phyloP scores from a whole-genome alignment of 768 basidiomycete species.

The Kockovaella imperatae region DNA sequence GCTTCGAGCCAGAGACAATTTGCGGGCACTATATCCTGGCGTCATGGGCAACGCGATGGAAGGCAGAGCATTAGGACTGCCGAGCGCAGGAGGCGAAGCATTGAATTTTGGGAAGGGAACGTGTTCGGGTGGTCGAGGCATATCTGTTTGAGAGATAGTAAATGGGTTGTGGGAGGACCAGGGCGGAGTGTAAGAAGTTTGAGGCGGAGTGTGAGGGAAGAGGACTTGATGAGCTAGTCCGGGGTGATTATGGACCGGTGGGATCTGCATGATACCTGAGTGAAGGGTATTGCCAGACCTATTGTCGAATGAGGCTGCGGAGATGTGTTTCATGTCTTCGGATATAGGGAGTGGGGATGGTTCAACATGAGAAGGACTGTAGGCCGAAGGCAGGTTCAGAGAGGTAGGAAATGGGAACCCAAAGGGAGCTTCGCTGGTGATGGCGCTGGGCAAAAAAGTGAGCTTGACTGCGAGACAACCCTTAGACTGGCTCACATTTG shows the following conservation, averaged over 20 bases:
- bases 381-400: not conserved
- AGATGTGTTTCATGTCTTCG: too few species aligned
- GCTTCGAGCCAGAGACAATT: not conserved
- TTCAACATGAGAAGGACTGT: too few species aligned
- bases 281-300: too few species aligned
- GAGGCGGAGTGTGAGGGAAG: constrained; percentile 11
- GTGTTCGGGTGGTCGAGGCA: constrained; percentile 1
- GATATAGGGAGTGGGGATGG: too few species aligned
- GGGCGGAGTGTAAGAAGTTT: constrained; percentile 10
- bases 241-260: not conserved
- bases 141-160: constrained; percentile 5
- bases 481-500: constrained; percentile 38
- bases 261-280: not conserved
- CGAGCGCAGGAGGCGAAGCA: not conserved
- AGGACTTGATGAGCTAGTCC: not conserved
- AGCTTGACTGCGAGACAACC: too few species aligned
- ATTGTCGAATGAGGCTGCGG: too few species aligned
- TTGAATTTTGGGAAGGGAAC: not conserved
- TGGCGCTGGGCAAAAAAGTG: too few species aligned
- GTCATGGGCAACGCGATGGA: not conserved
- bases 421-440: not conserved
- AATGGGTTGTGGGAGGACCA: constrained; percentile 27
- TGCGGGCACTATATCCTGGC: not conserved
- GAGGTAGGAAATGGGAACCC: not conserved
- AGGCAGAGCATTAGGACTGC: not conserved